A percentile compares a stretch with the other conserved stretches of the same genome.
These are phyloP conservation scores for Amphichorda felina DNA, from an alignment of 2,329 filamentous ascomycete genomes.

Conservation along the genomic window DNA sequence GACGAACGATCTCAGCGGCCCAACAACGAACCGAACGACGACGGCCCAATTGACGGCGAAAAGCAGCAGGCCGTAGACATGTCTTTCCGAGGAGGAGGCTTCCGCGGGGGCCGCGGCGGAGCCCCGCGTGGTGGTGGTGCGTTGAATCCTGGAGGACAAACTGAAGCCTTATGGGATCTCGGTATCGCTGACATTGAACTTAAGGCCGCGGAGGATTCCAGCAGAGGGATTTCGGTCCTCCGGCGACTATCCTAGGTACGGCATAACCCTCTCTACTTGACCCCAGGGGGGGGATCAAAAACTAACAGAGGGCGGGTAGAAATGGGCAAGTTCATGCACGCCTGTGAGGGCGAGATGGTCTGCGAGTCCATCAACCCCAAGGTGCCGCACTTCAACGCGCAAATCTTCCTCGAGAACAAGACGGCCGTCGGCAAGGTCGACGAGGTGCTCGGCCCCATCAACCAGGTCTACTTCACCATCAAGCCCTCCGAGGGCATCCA, in stretches of 20 bases:
- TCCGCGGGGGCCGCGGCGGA: constrained; percentile 20
- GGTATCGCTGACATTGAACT: constrained; percentile 2
- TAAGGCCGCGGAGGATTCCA: constrained; percentile 26
- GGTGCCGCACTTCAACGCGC: constrained; percentile 97
- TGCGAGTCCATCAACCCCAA: constrained; percentile 93
- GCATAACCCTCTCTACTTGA: constrained; percentile 1
- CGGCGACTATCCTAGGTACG: constrained; percentile 23
- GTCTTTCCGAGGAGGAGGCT: constrained; percentile 26
- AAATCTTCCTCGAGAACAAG: constrained; percentile 99
- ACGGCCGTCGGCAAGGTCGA: constrained; percentile 92
- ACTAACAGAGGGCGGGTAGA: too few relatives aligned
- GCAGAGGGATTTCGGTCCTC: constrained; percentile 26
- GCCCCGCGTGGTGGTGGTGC: constrained; percentile 21
- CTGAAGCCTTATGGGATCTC: too few relatives aligned
- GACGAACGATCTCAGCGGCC: too few relatives aligned
- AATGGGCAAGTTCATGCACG: constrained; percentile 89
- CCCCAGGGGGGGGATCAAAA: too few relatives aligned
- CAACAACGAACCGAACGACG: not conserved
- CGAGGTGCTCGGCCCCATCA: constrained; percentile 93
- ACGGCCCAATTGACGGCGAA: not conserved
- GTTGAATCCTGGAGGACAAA: too few relatives aligned
- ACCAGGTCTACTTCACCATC: constrained; percentile 97
- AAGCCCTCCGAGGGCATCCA: constrained; percentile 96
- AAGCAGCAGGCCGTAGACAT: constrained; percentile 9
- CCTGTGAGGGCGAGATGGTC: constrained; percentile 95